Base-by-base conservation (phyloP, 73 alveolate genomes). In the Blepharisma stoltei region DNA sequence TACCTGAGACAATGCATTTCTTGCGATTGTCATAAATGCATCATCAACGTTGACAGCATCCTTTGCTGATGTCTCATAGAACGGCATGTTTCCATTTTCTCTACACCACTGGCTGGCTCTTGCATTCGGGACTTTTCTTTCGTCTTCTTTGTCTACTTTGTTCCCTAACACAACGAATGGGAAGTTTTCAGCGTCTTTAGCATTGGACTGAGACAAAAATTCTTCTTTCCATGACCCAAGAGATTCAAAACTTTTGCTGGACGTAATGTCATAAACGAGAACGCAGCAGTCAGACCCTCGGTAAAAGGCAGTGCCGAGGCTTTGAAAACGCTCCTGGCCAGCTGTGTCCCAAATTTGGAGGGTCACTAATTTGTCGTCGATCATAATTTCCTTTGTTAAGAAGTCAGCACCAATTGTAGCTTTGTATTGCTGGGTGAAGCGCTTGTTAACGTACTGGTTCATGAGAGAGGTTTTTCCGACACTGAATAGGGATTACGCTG, bases 331-430 rank as follows among this genome's bases (percentile, higher is more conserved):
- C 46, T 85, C 94, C 67, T 76, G 78, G 5, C 91, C 92, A 47
- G 92, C 92, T 25, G 92, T 84, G 55, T 84, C 92, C 92, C 92
- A 84, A 77, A 84, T 84, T 82, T 84, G 79, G 14, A 69, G 79
- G 14, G 97, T 92, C 23, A 95, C 99, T 76, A 91, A 90, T 23
- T 90, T 80, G 60, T 90, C 98, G 80, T 95, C 99, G 25, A 94
- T 85, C 81, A 71, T 83, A 49, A 95, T 90, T 70, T 90, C 94
- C 81, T 95, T 95, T 71, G 98, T 95, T 67, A 91, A 85, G 93
- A 95, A 95, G 81, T 95, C 99, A 45, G 99, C 99, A n/a, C 99
- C 99, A 1, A 95, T 90, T 76, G 99, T 95, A 52, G 99, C 97
- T 84, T 94, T 95, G 82, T 89, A 90, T 79, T 93, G 93, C 80